These are phyloP conservation scores for Cymbopogon flexuosus DNA, from an alignment of 202 grass and related monocot species.

Conservation along the genomic window DNA sequence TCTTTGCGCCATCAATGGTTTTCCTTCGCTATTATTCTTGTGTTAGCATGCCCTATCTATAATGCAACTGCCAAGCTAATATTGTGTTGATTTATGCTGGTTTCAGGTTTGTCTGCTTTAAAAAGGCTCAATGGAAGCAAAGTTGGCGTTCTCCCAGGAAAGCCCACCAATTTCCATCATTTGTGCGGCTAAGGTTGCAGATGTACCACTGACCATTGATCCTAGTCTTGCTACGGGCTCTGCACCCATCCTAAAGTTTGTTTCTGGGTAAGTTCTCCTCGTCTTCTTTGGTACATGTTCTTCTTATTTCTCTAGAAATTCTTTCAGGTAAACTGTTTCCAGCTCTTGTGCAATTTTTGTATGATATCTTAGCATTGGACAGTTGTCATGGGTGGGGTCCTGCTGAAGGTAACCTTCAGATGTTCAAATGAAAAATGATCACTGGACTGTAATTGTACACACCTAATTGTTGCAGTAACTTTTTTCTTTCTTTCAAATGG, in stretches of 20 bases:
- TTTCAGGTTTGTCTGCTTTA: not conserved
- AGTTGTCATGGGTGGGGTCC: not conserved
- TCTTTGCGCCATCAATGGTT: not conserved
- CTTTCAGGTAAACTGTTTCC: not conserved
- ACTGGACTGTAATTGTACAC: not conserved
- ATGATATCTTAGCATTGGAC: not conserved
- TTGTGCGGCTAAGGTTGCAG: constrained; percentile 54
- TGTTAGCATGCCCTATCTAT: not conserved
- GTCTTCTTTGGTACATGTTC: not conserved
- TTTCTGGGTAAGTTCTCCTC: constrained; percentile 46
- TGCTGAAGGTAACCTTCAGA: not conserved
- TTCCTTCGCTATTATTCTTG: not conserved
- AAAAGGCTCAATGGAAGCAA: constrained; percentile 41
- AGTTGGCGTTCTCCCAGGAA: constrained; percentile 49
- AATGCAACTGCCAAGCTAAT: not conserved
- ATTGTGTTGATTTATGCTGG: not conserved
- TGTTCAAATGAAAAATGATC: constrained; percentile 1
- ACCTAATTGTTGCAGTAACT: not conserved
- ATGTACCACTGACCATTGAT: constrained; percentile 36
- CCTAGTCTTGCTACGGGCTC: constrained; percentile 46
- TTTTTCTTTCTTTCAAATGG: not conserved
- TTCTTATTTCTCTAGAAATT: not conserved
- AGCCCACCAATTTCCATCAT: constrained; percentile 59
- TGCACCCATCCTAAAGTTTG: constrained; percentile 35
- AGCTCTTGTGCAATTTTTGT: not conserved